Evolutionary conservation across 306 rosid species (phyloP).

Genomic region (cucumber (Cucumis sativus)): Cucumber_9930_V3 NC_026661.2:18524501-18525000

Average conservation of each 20-base stretch:
- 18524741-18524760: conserved; percentile 1
- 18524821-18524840: not conserved
- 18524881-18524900: not conserved
- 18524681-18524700: not conserved
- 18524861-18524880: not conserved
- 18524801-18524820: not conserved
- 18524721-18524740: conserved; percentile 13
- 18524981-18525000: conserved; percentile 4
- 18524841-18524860: not conserved
- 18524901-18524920: not conserved
- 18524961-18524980: not conserved
- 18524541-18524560: not conserved
- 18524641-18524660: conserved; percentile 19
- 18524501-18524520: not conserved
- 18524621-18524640: conserved; percentile 12
- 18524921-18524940: not conserved
- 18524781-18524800: conserved; percentile 3
- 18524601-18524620: not conserved
- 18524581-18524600: not conserved
- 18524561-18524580: not conserved
- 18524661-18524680: conserved; percentile 3
- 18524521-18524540: not conserved
- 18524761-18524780: conserved; percentile 7
- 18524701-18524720: conserved; percentile 22
- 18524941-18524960: not conserved